Base-by-base conservation (phyloP, 1,284 basidiomycete species). In the Uromyces viciae-fabae region DNA sequence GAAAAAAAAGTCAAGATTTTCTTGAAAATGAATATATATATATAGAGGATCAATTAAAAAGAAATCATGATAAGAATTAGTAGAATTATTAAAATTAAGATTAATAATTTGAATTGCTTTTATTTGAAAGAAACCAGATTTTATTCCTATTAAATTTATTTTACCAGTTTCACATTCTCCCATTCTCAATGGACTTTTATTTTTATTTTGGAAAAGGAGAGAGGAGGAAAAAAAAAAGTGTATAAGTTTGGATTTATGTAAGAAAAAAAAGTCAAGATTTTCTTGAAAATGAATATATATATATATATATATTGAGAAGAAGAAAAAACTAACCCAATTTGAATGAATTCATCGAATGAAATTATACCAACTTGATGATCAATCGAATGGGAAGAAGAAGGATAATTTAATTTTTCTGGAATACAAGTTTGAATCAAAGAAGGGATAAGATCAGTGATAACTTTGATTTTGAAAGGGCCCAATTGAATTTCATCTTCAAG, bases 281-380 rank as follows among this genome's bases (percentile, higher is more conserved):
- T 9, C 31, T 36, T 9, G 4, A 42, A 14, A 5, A n/a, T 22
- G 62, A 42, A n/a, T 22, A 62, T 31, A 68, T 31, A 28, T 46
- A 49, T 14, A 33, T 15, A 68, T 22, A n/a, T 33, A 49, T 9
- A 49, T 25, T 19, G 42, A 69, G 15, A 1, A 36, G 36, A 3
- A 66, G 40, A 69, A 49, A 28, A 49, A 25, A 72, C 69, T 52
- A 33, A 72, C 69, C 69, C 69, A 15, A 72, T 36, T 36, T 49
- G 69, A 54, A 72, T 49, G 49, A 25, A 25, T 33, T 72, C 69
- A 38, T 72, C 69, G 33, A 72, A 52, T 28, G 69, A 72, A 22
- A 72, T 22, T 31, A 72, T 46, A 22, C 46, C 69, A 72, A 19
- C 31, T 52, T 11, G 22, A 33, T 52, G 8, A 52, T 38, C 43